Percentiles rank a stretch among this genome's conserved stretches.
These are phyloP conservation scores for Cordyceps javanica DNA, from an alignment of 2,329 filamentous ascomycete species.

Conservation along the genomic window DNA sequence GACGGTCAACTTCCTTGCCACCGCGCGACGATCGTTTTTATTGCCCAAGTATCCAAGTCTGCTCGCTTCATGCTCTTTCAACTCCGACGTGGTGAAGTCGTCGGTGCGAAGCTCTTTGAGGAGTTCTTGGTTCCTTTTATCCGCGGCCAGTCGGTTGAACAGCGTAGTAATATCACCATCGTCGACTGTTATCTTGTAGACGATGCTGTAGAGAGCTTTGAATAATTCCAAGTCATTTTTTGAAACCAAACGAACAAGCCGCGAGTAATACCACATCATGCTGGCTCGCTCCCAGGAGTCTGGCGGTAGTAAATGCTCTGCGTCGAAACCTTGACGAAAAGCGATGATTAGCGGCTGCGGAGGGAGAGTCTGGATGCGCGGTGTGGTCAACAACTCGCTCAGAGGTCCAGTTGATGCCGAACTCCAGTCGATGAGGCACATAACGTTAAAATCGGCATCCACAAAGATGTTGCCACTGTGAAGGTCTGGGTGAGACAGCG, in stretches of 20 bases:
- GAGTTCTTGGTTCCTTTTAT: background rate
- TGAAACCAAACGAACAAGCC: constrained; percentile 16
- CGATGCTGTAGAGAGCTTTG: constrained; percentile 13
- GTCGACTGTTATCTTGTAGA: background rate
- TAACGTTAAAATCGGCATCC: constrained; percentile 20
- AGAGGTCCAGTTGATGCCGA: constrained; percentile 15
- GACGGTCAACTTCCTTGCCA: background rate
- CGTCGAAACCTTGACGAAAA: constrained; percentile 12
- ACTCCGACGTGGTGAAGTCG: background rate
- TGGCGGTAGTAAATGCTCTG: background rate
- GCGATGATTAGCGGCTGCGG: constrained; percentile 4
- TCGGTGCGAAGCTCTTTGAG: background rate
- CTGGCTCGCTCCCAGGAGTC: constrained; percentile 12
- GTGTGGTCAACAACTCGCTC: constrained; percentile 11
- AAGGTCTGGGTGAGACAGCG: constrained; percentile 21
- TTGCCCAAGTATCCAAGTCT: background rate
- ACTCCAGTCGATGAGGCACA: constrained; percentile 23
- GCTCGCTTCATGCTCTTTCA: background rate
- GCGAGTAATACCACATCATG: constrained; percentile 16
- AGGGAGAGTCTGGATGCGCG: background rate
- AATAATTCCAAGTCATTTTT: constrained; percentile 16
- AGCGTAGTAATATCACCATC: background rate
- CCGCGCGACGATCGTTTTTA: background rate
- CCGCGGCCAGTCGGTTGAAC: background rate
- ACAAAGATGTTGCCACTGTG: constrained; percentile 22